Evolutionary conservation across 176 grass and related monocot species (phyloP).

Genomic region (Saccharum officinarum): DNA sequence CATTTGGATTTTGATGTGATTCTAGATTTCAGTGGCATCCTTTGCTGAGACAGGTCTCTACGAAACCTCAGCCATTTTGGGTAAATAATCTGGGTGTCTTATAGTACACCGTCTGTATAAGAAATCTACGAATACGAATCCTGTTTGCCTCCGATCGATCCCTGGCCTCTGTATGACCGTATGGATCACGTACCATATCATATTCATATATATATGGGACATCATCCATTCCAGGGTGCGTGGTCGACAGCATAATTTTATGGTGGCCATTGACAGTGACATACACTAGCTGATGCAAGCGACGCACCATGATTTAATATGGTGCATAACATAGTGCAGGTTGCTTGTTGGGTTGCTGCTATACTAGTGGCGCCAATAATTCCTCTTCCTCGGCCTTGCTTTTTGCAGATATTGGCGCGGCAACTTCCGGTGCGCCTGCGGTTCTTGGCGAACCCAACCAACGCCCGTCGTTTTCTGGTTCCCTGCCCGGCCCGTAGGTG

Average conservation of each 20-base stretch:
- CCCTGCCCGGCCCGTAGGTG: background rate
- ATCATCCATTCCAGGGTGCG: background rate
- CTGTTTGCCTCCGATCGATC: background rate
- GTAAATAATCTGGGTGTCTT: too few relatives aligned
- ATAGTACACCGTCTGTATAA: too few relatives aligned
- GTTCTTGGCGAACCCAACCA: background rate
- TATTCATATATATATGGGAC: too few relatives aligned
- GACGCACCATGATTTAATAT: background rate
- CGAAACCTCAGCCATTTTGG: too few relatives aligned
- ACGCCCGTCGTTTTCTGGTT: background rate
- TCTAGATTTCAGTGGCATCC: too few relatives aligned
- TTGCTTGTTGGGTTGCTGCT: background rate
- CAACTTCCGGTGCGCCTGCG: background rate
- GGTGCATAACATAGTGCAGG: constrained; percentile 15
- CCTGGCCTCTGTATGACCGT: background rate
- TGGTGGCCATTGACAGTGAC: background rate
- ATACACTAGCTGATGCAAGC: constrained; percentile 14
- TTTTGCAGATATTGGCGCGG: too few relatives aligned
- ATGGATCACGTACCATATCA: background rate
- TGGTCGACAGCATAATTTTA: constrained; percentile 36
- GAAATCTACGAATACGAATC: background rate
- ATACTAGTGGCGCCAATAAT: constrained; percentile 23
- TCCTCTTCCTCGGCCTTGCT: background rate
- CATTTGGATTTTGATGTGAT: too few relatives aligned
- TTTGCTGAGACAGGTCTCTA: too few relatives aligned